Evolutionary conservation across 352 stramenopile genomes (phyloP), one percentile per base, ranked within the genome.

Genomic region (Phytophthora colocasiae): DNA sequence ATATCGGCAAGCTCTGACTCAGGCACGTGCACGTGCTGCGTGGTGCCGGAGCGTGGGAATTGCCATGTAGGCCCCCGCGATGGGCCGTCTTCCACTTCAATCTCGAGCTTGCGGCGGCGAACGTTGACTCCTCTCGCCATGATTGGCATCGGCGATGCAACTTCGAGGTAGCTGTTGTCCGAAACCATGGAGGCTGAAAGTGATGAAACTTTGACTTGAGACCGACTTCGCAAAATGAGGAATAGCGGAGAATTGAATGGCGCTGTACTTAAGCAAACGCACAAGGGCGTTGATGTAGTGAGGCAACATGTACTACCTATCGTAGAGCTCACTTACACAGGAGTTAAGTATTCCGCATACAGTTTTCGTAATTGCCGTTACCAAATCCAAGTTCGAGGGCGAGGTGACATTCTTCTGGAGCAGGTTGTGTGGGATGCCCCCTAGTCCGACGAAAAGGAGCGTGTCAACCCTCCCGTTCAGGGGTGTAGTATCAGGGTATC

Each of bases 31-130:
- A 80, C 54, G 24, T 78, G 59, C 17, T 79, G 73, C 5, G 53
- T 54, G 36, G 59, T 74, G 32, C 73, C 73, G 11, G 59, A 57
- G 17, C 57, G 66, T 5, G 73, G 73, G 49, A 70, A 81, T 55
- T 71, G 62, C 74, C 74, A 82, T 1, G 56, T 56, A 10, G 71
- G 74, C 3, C 69, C 66, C 6, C 59, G 50, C 6, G 61, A 31
- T 6, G 52, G 14, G 4, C 63, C 61, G 15, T 78, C 70, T 34
- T 66, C 47, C 34, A 82, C 69, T 57, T 82, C 71, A 49, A 82
- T 71, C 54, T 82, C 67, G 39, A 82, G 65, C 49, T 75, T 71
- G 44, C 71, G 74, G 14, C 61, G 73, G 8, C 73, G 73, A 6
- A 62, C 22, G 40, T 56, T 62, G 15, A 39, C n/a, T 5, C 43